Percentiles rank a stretch among this genome's conserved stretches.
Conservation (phyloP, 2,329 filamentous ascomycete species). For the Penicillium crustosum region DNA sequence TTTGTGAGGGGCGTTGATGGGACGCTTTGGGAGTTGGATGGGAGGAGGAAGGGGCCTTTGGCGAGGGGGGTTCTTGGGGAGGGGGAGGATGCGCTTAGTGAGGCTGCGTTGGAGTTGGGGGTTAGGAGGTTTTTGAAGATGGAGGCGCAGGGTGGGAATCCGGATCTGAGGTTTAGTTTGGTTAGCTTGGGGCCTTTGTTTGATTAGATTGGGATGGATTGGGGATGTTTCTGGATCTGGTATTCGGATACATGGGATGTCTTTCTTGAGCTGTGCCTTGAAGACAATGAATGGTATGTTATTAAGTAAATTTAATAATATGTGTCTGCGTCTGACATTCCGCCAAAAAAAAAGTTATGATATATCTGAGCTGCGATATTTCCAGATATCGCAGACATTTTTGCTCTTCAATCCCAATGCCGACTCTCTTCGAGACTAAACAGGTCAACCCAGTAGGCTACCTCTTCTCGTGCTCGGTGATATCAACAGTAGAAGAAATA, state of each 20-base stretch:
- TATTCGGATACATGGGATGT: background rate
- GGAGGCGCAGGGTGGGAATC: conserved; percentile 57
- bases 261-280: background rate
- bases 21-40: conserved; percentile 79
- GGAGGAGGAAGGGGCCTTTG: conserved; percentile 69
- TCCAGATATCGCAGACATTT: background rate
- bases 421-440: background rate
- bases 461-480: background rate
- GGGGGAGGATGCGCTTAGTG: conserved; percentile 71
- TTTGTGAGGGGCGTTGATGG: conserved; percentile 78
- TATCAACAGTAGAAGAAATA: background rate
- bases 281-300: background rate
- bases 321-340: background rate
- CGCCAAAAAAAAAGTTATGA: no score
- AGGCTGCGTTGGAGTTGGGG: conserved; percentile 71
- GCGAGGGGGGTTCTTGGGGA: conserved; percentile 61
- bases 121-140: conserved; percentile 60
- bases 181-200: conserved; percentile 59
- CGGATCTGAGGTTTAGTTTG: conserved; percentile 61
- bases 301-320: background rate
- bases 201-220: conserved; percentile 37
- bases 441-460: background rate
- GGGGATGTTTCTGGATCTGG: background rate
- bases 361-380: background rate
- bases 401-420: background rate